Base-by-base conservation (phyloP, 805 yeast genomes). In the Crinitomyces ghanaensis region DNA sequence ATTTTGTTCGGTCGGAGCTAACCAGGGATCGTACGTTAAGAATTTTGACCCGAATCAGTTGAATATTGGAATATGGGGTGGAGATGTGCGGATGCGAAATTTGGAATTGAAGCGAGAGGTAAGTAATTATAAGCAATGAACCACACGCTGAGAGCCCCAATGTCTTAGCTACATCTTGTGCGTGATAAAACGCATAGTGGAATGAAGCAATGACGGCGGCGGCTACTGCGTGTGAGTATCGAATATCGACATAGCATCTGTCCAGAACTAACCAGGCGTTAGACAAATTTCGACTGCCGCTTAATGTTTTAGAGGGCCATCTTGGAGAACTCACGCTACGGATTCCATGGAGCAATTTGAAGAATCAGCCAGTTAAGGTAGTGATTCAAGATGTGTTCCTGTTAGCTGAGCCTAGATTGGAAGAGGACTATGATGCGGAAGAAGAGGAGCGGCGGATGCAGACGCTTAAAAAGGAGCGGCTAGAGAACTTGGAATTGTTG, bases 31-130 rank as follows among this genome's bases (percentile, higher is more conserved):
- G 17, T 8, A 42, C 47, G 48, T 45, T 31, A 94, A 93, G 59
- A 82, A 93, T 57, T 91, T 91, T 56, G 98, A 91, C 59, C 85
- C 97, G 12, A 82, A 81, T 45, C 95, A 91, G 51, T 62, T 91
- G 49, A 86, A 91, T 47, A 86, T 91, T 35, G 98, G 97, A 4
- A 85, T 91, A 21, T 86, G 97, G 95, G 74, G 85, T 48, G 99
- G 99, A 23, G 97, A 91, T 62, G 97, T 86, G 19, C 82, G 82
- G 52, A 63, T 91, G 35, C 68, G 67, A 41, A 76, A 86, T 52
- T 67, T 93, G 40, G 69, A 77, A 37, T 63, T 91, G 38, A 84
- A 82, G 57, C 78, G 80, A 40, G 96, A 86, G 52, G 63, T 58
- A 38, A 29, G 60, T 37, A 15, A 14, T 8, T n/a, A n/a, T n/a